A percentile compares a stretch with the other conserved stretches of the same genome.
Evolutionary conservation across 2,329 filamentous ascomycete genomes (phyloP).

Genomic region (Botrytis elliptica): DNA sequence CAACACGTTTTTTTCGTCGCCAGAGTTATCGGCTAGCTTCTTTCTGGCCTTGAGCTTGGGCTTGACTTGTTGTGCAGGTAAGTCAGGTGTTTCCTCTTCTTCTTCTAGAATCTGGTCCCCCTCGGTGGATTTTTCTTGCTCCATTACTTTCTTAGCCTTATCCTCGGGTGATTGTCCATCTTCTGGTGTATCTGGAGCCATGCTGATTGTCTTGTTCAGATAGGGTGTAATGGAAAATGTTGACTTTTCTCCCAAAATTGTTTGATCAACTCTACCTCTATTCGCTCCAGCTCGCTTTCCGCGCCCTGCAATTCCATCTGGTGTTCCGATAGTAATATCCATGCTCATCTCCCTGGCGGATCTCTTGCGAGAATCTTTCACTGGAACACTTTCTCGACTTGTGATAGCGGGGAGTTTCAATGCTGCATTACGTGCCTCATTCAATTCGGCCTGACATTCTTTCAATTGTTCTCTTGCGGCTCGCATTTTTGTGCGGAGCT

Average conservation of each 20-base stretch:
- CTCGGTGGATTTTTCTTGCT: conserved; percentile 22
- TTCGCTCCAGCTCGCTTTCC: conserved; percentile 48
- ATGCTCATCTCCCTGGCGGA: conserved; percentile 45
- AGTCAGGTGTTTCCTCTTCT: conserved; percentile 6
- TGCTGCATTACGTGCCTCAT: conserved; percentile 41
- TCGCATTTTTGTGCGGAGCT: conserved; percentile 48
- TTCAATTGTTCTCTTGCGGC: conserved; percentile 72
- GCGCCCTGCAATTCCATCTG: conserved; percentile 47
- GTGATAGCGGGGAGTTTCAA: conserved; percentile 23
- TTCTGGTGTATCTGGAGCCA: conserved; percentile 45
- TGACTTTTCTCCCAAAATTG: conserved; percentile 78
- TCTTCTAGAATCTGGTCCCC: conserved; percentile 19
- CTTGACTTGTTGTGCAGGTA: conserved; percentile 12
- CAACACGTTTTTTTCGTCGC: conserved; percentile 44
- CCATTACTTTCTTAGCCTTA: conserved; percentile 17
- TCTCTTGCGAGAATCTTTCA: conserved; percentile 42
- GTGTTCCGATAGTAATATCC: conserved; percentile 50
- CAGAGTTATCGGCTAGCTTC: conserved; percentile 29
- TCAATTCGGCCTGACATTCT: conserved; percentile 51
- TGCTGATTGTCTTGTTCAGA: conserved; percentile 70
- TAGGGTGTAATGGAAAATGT: conserved; percentile 93
- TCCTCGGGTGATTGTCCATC: conserved; percentile 3
- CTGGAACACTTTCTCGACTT: conserved; percentile 28
- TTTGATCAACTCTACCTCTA: conserved; percentile 57
- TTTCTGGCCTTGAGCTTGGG: conserved; percentile 29